phyloP scores from a whole-genome alignment of 2,329 filamentous ascomycete species.

The Cyphellophora europaea region DNA sequence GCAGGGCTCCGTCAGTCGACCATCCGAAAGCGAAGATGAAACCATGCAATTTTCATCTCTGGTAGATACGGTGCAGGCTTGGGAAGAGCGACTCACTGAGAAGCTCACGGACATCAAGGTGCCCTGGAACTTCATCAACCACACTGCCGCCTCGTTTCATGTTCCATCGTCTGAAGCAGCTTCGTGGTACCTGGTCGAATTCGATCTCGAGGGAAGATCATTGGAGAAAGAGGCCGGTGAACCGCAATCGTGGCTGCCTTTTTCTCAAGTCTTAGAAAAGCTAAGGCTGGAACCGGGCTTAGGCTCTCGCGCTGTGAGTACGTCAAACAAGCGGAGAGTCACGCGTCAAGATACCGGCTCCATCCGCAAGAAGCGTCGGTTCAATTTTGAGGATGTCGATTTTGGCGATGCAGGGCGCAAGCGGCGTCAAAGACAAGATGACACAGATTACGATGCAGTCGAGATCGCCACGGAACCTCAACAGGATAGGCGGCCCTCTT shows the following conservation, averaged over 20 bases:
- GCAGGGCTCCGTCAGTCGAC: background rate
- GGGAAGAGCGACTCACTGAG: constrained; percentile 4
- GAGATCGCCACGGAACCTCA: background rate
- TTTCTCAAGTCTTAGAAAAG: constrained; percentile 1
- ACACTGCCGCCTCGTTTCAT: constrained; percentile 1
- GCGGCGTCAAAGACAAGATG: background rate
- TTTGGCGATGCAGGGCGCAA: constrained; percentile 1
- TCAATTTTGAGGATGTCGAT: background rate
- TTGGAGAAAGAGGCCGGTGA: constrained; percentile 8
- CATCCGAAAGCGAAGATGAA: background rate
- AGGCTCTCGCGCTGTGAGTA: background rate
- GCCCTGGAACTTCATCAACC: constrained; percentile 14
- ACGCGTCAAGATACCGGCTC: constrained; percentile 11
- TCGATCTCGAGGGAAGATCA: constrained; percentile 6
- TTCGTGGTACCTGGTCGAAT: constrained; percentile 5
- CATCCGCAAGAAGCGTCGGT: background rate
- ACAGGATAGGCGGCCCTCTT: background rate
- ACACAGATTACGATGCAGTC: background rate
- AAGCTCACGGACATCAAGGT: constrained; percentile 1
- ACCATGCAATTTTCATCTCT: background rate
- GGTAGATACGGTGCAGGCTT: constrained; percentile 4
- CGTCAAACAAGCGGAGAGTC: constrained; percentile 2
- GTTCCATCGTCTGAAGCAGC: background rate
- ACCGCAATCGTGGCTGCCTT: constrained; percentile 9
- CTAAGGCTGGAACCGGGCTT: background rate